phyloP scores from a whole-genome alignment of 2,329 filamentous ascomycete species.

The Bertia moriformis region DNA sequence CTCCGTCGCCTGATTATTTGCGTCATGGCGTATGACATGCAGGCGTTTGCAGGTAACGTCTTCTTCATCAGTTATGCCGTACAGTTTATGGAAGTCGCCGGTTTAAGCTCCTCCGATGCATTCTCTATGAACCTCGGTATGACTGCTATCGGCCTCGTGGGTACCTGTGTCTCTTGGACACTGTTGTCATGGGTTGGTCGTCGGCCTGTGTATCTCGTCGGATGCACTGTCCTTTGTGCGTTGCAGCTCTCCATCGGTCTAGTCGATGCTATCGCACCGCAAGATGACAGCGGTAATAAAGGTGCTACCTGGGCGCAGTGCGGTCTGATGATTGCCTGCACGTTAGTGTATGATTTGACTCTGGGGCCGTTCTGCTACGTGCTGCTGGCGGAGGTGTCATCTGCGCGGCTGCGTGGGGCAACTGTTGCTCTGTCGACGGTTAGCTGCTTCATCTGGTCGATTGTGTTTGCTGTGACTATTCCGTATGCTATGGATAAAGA shows the following conservation, averaged over 20 bases:
- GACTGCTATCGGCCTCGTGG: conserved; percentile 23
- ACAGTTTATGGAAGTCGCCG: conserved; percentile 10
- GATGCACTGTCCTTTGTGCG: conserved; percentile 14
- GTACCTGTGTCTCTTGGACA: conserved; percentile 23
- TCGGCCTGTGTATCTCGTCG: conserved; percentile 20
- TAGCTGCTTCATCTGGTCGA: conserved; percentile 10
- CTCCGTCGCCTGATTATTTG: conserved; percentile 11
- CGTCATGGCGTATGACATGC: conserved; percentile 11
- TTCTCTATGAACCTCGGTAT: conserved; percentile 23
- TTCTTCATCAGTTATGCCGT: conserved; percentile 14
- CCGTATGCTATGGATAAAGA: conserved; percentile 17
- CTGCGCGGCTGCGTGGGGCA: conserved; percentile 5
- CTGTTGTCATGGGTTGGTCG: conserved; percentile 20
- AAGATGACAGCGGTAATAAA: conserved; percentile 19
- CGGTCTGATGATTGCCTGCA: conserved; percentile 14
- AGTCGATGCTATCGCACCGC: conserved; percentile 20
- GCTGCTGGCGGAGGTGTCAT: conserved; percentile 7
- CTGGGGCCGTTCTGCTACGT: conserved; percentile 6
- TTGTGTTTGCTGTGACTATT: conserved; percentile 15
- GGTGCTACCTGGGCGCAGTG: conserved; percentile 21
- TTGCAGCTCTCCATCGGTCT: no score
- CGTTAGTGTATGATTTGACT: conserved; percentile 7
- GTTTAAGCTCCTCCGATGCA: conserved; percentile 14
- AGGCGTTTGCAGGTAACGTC: conserved; percentile 11
- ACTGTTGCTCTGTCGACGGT: conserved; percentile 9